phyloP scores from a whole-genome alignment of 225 moss, liverwort and hornwort genomes.

The Bryum argenteum region DNA sequence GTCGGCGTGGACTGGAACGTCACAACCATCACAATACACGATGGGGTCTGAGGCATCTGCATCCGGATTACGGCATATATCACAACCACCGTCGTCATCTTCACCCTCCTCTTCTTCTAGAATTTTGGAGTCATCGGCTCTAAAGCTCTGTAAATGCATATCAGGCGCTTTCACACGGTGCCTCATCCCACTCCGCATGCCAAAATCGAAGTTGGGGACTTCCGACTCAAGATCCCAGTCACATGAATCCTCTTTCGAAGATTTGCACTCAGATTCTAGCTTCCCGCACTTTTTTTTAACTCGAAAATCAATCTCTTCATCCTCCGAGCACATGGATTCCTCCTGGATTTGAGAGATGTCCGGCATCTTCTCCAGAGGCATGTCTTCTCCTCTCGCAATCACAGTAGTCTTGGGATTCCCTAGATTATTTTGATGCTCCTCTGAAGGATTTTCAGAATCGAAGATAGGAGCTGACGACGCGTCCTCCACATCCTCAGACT shows the following conservation, averaged over 20 bases:
- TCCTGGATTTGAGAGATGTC: conserved; percentile 16
- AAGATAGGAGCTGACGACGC: neutral
- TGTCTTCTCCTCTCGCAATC: neutral
- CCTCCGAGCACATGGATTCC: neutral
- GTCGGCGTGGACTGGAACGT: conserved; percentile 51
- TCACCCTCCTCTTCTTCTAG: conserved; percentile 24
- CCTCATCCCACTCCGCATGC: conserved; percentile 45
- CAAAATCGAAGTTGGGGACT: conserved; percentile 25
- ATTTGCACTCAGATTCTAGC: conserved; percentile 27
- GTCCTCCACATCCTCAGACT: neutral
- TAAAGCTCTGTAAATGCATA: conserved; percentile 13
- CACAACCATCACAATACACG: conserved; percentile 62
- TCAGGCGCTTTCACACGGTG: conserved; percentile 48
- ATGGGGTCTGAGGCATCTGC: conserved; percentile 48
- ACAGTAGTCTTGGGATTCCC: neutral
- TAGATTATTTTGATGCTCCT: conserved; percentile 8
- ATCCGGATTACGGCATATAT: conserved; percentile 49
- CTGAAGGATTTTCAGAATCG: neutral
- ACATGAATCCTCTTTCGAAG: conserved; percentile 39
- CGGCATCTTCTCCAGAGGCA: neutral
- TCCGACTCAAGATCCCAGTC: conserved; percentile 33
- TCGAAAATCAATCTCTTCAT: neutral
- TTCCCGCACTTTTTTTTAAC: neutral
- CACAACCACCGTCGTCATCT: conserved; percentile 45
- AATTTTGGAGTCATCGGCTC: neutral